A percentile compares a stretch with the other conserved stretches of the same genome.
Evolutionary conservation across 225 moss, liverwort and hornwort genomes (phyloP).

Genomic region (Anthoceros angustus): DNA sequence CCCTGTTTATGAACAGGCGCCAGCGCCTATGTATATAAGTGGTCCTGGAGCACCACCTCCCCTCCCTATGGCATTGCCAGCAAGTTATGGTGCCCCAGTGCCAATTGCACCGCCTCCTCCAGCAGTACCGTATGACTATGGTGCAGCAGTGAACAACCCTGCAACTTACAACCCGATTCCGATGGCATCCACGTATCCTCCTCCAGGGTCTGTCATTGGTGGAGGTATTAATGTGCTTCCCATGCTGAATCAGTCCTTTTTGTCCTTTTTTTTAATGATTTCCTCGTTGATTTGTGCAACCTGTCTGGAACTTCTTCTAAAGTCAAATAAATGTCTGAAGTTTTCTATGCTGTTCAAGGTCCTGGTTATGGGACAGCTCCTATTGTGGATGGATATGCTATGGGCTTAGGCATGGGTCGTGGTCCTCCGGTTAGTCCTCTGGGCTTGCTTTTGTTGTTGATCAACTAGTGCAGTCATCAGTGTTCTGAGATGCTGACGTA

Average conservation of each 20-base stretch:
- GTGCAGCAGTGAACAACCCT: constrained; percentile 74
- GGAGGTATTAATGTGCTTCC: constrained; percentile 25
- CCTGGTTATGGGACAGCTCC: constrained; percentile 75
- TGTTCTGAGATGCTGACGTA: no score
- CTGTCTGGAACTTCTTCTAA: no score
- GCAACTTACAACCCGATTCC: constrained; percentile 81
- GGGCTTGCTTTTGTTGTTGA: background rate
- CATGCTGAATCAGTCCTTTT: no score
- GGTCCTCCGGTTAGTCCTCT: constrained; percentile 81
- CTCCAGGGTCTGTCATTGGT: constrained; percentile 88
- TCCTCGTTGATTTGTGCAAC: no score
- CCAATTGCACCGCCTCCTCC: constrained; percentile 73
- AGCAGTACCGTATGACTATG: constrained; percentile 88
- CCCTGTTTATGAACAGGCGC: constrained; percentile 78
- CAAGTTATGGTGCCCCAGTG: constrained; percentile 87
- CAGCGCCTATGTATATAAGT: constrained; percentile 95
- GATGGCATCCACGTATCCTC: constrained; percentile 70
- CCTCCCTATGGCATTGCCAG: constrained; percentile 71
- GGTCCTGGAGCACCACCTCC: constrained; percentile 97
- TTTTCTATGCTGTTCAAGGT: constrained; percentile 34
- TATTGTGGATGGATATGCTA: constrained; percentile 95
- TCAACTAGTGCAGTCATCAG: no score
- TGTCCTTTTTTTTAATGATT: no score
- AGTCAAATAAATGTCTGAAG: no score
- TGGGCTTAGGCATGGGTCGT: constrained; percentile 76